These are phyloP conservation scores for Chimonanthus salicifolius DNA, from an alignment of 164 flowering plant genomes.

Conservation along the genomic window DNA sequence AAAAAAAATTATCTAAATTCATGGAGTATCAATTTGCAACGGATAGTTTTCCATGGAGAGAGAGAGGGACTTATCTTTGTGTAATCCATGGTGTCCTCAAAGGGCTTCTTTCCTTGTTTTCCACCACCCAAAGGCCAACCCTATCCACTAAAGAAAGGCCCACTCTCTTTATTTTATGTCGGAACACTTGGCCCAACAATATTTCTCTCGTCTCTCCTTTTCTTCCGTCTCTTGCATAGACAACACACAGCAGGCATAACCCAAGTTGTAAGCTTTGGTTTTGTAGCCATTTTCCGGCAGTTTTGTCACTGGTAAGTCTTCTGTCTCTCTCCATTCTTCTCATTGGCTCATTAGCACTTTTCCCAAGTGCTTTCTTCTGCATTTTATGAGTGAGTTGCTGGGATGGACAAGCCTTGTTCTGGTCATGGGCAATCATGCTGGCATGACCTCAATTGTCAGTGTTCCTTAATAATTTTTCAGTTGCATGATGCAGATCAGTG, in stretches of 20 bases:
- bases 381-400: not conserved
- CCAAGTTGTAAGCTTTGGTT: not conserved
- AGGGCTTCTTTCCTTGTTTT: conserved; percentile 14
- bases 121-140: conserved; percentile 67
- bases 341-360: not conserved
- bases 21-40: too few species aligned
- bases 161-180: conserved; percentile 4
- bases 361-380: not conserved
- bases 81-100: conserved; percentile 1
- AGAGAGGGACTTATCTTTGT: conserved; percentile 4
- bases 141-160: conserved; percentile 69
- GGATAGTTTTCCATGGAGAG: not conserved
- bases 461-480: too few species aligned
- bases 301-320: conserved; percentile 9
- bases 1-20: too few species aligned
- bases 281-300: conserved; percentile 2
- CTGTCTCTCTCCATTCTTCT: not conserved
- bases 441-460: too few species aligned
- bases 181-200: not conserved
- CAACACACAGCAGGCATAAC: not conserved
- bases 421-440: too few species aligned
- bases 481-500: too few species aligned
- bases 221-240: not conserved
- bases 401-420: not conserved
- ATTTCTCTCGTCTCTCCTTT: not conserved